Percentiles rank a stretch among this genome's conserved stretches.
These are phyloP conservation scores for Lactifluus subvellereus DNA, from an alignment of 768 basidiomycete genomes.

Conservation along the genomic window DNA sequence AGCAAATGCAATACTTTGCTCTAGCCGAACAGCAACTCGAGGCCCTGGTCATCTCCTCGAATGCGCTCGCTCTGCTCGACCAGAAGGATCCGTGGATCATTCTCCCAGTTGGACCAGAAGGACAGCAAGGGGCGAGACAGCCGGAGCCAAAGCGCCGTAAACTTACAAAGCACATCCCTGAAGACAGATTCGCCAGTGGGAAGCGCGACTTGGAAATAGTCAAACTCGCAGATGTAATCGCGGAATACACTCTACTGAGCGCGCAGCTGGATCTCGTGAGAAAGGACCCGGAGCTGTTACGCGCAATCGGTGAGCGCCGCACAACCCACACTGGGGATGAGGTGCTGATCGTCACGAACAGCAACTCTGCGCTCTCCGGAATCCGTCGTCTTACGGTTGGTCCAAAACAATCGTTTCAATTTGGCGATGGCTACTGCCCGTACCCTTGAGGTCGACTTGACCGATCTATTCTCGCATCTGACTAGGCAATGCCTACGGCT, in stretches of 20 bases:
- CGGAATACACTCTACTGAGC: conserved; percentile 68
- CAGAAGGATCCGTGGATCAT: conserved; percentile 79
- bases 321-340: background rate
- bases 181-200: conserved; percentile 56
- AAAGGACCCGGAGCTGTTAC: conserved; percentile 55
- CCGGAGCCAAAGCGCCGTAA: conserved; percentile 68
- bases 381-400: conserved; percentile 70
- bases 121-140: conserved; percentile 38
- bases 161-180: conserved; percentile 71
- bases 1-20: conserved; percentile 37
- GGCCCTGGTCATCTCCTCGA: conserved; percentile 82
- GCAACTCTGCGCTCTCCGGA: conserved; percentile 42
- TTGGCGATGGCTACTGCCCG: conserved; percentile 72
- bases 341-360: conserved; percentile 25
- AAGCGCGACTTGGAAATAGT: conserved; percentile 73
- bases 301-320: conserved; percentile 54
- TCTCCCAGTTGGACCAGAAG: conserved; percentile 41
- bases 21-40: conserved; percentile 68
- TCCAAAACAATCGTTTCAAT: conserved; percentile 74
- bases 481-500: conserved; percentile 75
- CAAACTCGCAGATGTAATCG: conserved; percentile 70
- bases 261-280: conserved; percentile 72
- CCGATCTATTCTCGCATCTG: conserved; percentile 72
- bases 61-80: conserved; percentile 79
- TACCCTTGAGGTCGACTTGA: conserved; percentile 79